Conservation (phyloP, 768 basidiomycete species). For the Chalciporus sphaerocephalus region DNA sequence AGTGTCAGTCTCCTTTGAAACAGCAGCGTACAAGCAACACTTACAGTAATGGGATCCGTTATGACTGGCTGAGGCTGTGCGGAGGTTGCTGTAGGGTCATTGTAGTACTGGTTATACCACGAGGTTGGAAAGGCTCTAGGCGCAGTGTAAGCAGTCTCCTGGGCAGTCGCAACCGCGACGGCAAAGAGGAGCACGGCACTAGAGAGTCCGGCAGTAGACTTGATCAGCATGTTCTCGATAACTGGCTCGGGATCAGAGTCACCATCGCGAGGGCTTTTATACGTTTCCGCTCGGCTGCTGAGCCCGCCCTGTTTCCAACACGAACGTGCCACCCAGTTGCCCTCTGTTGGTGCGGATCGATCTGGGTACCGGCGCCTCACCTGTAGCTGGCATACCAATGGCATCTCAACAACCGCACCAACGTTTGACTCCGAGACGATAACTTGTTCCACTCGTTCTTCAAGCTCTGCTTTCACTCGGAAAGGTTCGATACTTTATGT, state of each 20-base stretch:
- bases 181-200: slow-evolving; percentile 6
- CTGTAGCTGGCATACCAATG: too few relatives aligned
- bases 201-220: neutral
- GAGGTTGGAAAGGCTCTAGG: slow-evolving; percentile 65
- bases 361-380: too few relatives aligned
- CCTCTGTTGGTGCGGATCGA: too few relatives aligned
- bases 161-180: slow-evolving; percentile 6
- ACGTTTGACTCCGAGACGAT: too few relatives aligned
- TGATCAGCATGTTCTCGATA: slow-evolving; percentile 11
- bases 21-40: slow-evolving; percentile 3
- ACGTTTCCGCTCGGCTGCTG: neutral
- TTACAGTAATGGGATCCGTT: slow-evolving; percentile 64
- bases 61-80: slow-evolving; percentile 75
- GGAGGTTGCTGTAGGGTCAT: slow-evolving; percentile 66
- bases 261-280: slow-evolving; percentile 18
- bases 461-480: too few relatives aligned
- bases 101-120: slow-evolving; percentile 62
- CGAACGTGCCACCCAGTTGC: slow-evolving; percentile 23
- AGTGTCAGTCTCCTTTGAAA: neutral
- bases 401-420: too few relatives aligned
- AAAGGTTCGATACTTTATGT: too few relatives aligned
- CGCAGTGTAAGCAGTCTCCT: slow-evolving; percentile 41
- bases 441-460: too few relatives aligned
- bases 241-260: too few relatives aligned
- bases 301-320: too few relatives aligned